Conservation (phyloP, 148 eudicot species). For the Amaranthus cruentus region DNA sequence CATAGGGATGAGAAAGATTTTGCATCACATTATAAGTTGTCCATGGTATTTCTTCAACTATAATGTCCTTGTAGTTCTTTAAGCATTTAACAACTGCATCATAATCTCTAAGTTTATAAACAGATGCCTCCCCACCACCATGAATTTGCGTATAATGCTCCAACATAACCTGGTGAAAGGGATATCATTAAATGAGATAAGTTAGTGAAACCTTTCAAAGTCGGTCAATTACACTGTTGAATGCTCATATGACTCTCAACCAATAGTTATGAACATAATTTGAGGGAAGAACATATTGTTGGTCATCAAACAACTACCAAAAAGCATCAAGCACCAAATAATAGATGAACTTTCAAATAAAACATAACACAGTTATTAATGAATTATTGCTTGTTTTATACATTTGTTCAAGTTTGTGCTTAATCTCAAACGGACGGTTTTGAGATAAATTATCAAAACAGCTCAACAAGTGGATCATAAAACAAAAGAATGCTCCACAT, state of each 20-base stretch:
- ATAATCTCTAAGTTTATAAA: conserved; percentile 70
- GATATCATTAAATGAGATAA: neutral
- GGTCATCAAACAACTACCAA: neutral
- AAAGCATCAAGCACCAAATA: conserved; percentile 1
- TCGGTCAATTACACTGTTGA: neutral
- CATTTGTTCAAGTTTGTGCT: no score
- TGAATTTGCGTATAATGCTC: conserved; percentile 76
- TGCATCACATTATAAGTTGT: conserved; percentile 69
- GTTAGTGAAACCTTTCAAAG: neutral
- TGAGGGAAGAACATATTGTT: neutral
- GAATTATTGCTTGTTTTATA: neutral
- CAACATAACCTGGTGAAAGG: conserved; percentile 43
- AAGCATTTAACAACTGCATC: conserved; percentile 65
- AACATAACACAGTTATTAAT: neutral
- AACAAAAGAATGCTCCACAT: neutral
- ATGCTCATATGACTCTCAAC: neutral
- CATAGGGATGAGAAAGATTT: conserved; percentile 57
- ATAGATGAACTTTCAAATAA: neutral
- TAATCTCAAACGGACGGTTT: neutral
- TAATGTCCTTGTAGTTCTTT: conserved; percentile 57
- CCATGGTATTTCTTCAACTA: conserved; percentile 89
- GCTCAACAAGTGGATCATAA: neutral
- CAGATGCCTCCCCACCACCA: conserved; percentile 76
- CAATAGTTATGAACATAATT: neutral
- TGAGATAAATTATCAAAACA: neutral